phyloP scores from a whole-genome alignment of 495 filamentous ascomycete genomes.

The Neurospora sublineolata region DNA sequence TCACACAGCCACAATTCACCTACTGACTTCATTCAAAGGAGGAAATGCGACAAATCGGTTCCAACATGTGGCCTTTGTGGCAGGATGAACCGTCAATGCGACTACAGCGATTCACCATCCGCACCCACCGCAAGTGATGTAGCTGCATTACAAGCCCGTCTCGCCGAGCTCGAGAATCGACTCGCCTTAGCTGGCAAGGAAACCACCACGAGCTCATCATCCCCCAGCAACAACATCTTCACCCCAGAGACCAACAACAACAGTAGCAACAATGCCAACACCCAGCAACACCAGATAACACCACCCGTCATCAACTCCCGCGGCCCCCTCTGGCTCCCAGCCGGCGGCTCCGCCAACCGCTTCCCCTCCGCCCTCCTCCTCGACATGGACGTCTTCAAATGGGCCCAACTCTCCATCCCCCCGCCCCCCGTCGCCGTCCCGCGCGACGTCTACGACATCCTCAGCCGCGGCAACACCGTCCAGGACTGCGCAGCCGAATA shows the following conservation, averaged over 20 bases:
- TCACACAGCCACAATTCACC: not conserved
- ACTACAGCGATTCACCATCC: conserved; percentile 24
- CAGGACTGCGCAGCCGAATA: conserved; percentile 21
- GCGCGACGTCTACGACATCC: conserved; percentile 23
- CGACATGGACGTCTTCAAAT: conserved; percentile 26
- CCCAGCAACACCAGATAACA: conserved; percentile 3
- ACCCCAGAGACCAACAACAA: not conserved
- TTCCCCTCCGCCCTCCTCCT: conserved; percentile 23
- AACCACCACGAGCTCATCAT: not conserved
- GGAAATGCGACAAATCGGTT: conserved; percentile 37
- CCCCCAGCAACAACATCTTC: not conserved
- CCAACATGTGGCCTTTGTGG: conserved; percentile 32
- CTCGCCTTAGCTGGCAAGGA: conserved; percentile 9
- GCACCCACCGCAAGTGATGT: conserved; percentile 31
- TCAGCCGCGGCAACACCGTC: conserved; percentile 19
- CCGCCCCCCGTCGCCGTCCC: conserved; percentile 19
- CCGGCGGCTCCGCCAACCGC: not conserved
- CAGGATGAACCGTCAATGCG: conserved; percentile 30
- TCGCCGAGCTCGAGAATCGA: conserved; percentile 28
- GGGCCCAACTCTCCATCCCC: conserved; percentile 19
- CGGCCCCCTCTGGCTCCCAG: conserved; percentile 5
- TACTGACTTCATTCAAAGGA: conserved; percentile 6
- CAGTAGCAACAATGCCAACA: not conserved
- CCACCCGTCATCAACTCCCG: not conserved
- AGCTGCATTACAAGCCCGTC: conserved; percentile 21